Evolutionary conservation across 345 rosid species (phyloP).

Genomic region (Balakata baccata): DNA sequence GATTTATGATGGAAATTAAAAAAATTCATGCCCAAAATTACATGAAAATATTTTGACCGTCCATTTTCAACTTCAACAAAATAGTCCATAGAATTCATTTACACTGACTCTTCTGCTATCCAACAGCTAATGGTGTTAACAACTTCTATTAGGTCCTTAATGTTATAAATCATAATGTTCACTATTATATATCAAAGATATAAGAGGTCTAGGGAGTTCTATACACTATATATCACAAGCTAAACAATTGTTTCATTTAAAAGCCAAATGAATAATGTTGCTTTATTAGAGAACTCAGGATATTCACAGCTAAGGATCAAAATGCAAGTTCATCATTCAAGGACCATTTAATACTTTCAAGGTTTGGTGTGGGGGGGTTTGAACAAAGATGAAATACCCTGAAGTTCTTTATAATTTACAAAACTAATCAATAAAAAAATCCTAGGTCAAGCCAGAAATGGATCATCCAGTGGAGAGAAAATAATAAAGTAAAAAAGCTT

Average conservation of each 20-base stretch:
- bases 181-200: background rate
- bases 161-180: background rate
- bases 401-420: background rate
- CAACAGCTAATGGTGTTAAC: too few species aligned
- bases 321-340: background rate
- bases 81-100: too few species aligned
- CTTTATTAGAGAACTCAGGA: background rate
- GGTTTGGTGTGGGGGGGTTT: too few species aligned
- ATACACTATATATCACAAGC: background rate
- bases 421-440: background rate
- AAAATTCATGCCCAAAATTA: background rate
- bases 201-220: background rate
- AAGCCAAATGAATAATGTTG: too few species aligned
- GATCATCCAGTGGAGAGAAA: background rate
- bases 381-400: background rate
- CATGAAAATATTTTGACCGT: too few species aligned
- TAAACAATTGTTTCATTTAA: background rate
- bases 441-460: background rate
- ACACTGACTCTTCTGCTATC: too few species aligned
- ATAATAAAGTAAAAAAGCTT: background rate
- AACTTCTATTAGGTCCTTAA: background rate
- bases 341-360: background rate
- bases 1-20: background rate
- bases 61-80: too few species aligned
- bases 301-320: background rate